These are phyloP conservation scores for Alternaria brassicae DNA, from an alignment of 2,329 filamentous ascomycete species.

Conservation along the genomic window DNA sequence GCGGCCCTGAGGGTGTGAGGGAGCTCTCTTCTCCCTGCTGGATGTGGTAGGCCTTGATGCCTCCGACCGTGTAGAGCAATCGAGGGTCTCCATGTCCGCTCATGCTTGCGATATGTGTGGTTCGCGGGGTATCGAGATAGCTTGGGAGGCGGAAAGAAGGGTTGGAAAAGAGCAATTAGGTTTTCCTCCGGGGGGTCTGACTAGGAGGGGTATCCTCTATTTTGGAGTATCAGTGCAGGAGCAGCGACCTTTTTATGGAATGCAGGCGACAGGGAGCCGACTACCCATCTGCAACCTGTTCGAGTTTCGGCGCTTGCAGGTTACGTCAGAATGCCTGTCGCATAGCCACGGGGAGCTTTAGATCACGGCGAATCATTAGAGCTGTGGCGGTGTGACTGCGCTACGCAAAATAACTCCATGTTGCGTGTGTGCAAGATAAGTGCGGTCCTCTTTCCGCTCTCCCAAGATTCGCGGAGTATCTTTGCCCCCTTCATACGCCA, in stretches of 20 bases:
- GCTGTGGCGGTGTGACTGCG: constrained; percentile 12
- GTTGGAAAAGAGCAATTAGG: background rate
- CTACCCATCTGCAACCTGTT: constrained; percentile 18
- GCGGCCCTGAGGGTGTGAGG: constrained; percentile 83
- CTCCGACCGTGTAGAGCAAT: constrained; percentile 69
- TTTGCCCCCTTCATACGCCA: constrained; percentile 16
- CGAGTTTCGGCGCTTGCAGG: constrained; percentile 25
- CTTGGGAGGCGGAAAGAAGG: background rate
- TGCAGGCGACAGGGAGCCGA: constrained; percentile 15
- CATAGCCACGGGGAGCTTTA: constrained; percentile 1
- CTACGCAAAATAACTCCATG: background rate
- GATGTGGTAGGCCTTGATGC: constrained; percentile 90
- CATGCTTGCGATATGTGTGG: constrained; percentile 43
- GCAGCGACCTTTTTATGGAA: constrained; percentile 19
- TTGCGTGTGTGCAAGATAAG: background rate
- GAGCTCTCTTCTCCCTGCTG: constrained; percentile 83
- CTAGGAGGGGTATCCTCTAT: constrained; percentile 24
- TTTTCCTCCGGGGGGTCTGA: background rate
- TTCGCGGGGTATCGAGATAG: constrained; percentile 17
- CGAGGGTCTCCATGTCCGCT: constrained; percentile 63
- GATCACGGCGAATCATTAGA: background rate
- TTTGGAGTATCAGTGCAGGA: constrained; percentile 12
- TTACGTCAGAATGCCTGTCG: constrained; percentile 16
- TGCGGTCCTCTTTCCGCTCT: background rate
- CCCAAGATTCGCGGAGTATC: background rate